Conservation (phyloP, 1,284 basidiomycete species). For the Kalmanozyma brasiliensis region DNA sequence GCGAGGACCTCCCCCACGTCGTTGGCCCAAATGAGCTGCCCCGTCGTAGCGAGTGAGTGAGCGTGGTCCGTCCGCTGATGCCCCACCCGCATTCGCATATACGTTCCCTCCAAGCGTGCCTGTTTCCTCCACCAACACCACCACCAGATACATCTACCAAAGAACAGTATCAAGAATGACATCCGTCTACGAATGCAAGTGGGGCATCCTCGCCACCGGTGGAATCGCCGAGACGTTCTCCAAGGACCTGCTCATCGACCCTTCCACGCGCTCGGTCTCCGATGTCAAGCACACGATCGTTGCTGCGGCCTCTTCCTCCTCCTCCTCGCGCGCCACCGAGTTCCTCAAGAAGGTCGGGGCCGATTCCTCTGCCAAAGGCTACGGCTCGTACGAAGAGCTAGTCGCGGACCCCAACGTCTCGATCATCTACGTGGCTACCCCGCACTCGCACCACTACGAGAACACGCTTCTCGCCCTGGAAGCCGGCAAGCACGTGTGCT, state of each 20-base stretch:
- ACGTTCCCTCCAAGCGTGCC: neutral
- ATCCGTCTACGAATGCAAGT: conserved; percentile 37
- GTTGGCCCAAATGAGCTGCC: no score
- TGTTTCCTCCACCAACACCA: neutral
- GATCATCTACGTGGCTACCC: conserved; percentile 75
- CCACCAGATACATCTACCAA: neutral
- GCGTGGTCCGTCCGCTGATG: no score
- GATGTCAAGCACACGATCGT: conserved; percentile 81
- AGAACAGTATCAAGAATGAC: conserved; percentile 1
- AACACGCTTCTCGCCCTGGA: conserved; percentile 81
- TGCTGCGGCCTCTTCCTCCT: conserved; percentile 79
- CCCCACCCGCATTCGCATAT: no score
- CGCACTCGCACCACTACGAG: conserved; percentile 84
- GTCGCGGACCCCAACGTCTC: conserved; percentile 76
- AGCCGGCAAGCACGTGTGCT: conserved; percentile 81
- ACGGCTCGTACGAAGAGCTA: conserved; percentile 81
- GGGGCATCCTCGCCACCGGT: conserved; percentile 60
- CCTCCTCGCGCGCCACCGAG: conserved; percentile 75
- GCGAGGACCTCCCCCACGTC: no score
- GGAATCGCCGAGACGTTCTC: conserved; percentile 65
- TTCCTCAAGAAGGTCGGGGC: conserved; percentile 74
- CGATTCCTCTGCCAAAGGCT: conserved; percentile 74
- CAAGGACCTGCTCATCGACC: conserved; percentile 68
- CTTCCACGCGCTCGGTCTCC: conserved; percentile 72
- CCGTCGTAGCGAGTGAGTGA: no score